Evolutionary conservation across 257 asterid genomes (phyloP).

Genomic region (Mentha longifolia): DNA sequence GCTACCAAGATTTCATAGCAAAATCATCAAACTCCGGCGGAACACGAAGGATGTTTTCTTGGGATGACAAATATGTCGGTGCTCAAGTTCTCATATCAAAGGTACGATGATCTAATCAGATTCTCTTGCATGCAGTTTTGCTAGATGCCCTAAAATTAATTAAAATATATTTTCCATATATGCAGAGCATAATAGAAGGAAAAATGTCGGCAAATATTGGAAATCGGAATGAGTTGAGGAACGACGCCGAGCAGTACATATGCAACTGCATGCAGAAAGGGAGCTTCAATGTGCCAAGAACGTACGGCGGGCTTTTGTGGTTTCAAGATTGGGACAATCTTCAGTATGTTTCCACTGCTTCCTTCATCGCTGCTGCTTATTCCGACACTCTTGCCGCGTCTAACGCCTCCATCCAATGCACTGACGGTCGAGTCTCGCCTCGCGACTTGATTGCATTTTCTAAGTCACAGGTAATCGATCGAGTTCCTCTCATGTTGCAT

Average conservation of each 20-base stretch:
- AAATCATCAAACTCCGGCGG: conserved; percentile 42
- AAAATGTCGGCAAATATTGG: conserved; percentile 5
- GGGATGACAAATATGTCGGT: conserved; percentile 64
- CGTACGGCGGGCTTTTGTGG: conserved; percentile 49
- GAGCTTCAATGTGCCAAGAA: conserved; percentile 30
- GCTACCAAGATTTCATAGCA: conserved; percentile 31
- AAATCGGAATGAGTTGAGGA: conserved; percentile 33
- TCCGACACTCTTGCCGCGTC: conserved; percentile 33
- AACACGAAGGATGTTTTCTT: conserved; percentile 45
- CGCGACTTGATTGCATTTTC: conserved; percentile 35
- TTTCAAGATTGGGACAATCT: conserved; percentile 49
- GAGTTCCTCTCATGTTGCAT: too few relatives aligned
- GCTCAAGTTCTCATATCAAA: conserved; percentile 47
- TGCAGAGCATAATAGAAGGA: conserved; percentile 39
- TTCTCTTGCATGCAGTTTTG: neutral
- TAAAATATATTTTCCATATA: neutral
- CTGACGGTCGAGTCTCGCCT: conserved; percentile 34
- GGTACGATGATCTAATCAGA: conserved; percentile 28
- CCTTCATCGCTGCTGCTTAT: conserved; percentile 41
- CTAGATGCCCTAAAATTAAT: neutral
- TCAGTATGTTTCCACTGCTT: conserved; percentile 52
- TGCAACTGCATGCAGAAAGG: conserved; percentile 57
- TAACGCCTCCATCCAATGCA: conserved; percentile 33
- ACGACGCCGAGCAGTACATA: conserved; percentile 42
- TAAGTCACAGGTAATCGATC: conserved; percentile 42